phyloP scores from a whole-genome alignment of 1,284 basidiomycete species.

The Leccinum griseonigrum region DNA sequence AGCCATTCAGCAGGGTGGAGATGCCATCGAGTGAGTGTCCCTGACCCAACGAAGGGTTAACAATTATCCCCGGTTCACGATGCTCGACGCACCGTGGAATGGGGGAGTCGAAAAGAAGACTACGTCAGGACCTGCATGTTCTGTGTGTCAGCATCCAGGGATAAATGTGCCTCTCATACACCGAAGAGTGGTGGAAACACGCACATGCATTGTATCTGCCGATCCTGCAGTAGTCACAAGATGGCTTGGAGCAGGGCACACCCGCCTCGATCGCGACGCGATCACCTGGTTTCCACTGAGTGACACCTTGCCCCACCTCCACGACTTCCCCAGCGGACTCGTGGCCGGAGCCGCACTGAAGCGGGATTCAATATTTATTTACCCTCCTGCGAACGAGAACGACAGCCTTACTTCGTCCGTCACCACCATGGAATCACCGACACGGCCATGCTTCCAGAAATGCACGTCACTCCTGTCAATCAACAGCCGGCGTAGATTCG shows the following conservation, averaged over 20 bases:
- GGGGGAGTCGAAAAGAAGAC: slow-evolving; percentile 69
- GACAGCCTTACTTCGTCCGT: slow-evolving; percentile 48
- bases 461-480: slow-evolving; percentile 54
- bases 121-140: slow-evolving; percentile 43
- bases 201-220: slow-evolving; percentile 60
- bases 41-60: slow-evolving; percentile 30
- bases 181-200: neutral
- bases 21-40: slow-evolving; percentile 59
- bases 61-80: neutral
- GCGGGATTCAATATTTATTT: neutral
- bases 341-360: slow-evolving; percentile 59
- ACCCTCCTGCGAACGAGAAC: neutral
- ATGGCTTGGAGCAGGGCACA: slow-evolving; percentile 57
- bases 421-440: slow-evolving; percentile 66
- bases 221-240: slow-evolving; percentile 55
- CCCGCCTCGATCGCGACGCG: slow-evolving; percentile 65
- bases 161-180: neutral
- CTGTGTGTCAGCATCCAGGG: slow-evolving; percentile 7
- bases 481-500: neutral
- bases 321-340: slow-evolving; percentile 64
- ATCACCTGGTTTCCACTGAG: slow-evolving; percentile 54
- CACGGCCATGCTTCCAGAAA: slow-evolving; percentile 63
- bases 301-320: slow-evolving; percentile 60
- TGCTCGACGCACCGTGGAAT: slow-evolving; percentile 45
- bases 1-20: slow-evolving; percentile 65